Percentiles rank a stretch among this genome's conserved stretches.
Evolutionary conservation across 805 yeast species (phyloP).

Genomic region (Starmerella riodocensis): DNA sequence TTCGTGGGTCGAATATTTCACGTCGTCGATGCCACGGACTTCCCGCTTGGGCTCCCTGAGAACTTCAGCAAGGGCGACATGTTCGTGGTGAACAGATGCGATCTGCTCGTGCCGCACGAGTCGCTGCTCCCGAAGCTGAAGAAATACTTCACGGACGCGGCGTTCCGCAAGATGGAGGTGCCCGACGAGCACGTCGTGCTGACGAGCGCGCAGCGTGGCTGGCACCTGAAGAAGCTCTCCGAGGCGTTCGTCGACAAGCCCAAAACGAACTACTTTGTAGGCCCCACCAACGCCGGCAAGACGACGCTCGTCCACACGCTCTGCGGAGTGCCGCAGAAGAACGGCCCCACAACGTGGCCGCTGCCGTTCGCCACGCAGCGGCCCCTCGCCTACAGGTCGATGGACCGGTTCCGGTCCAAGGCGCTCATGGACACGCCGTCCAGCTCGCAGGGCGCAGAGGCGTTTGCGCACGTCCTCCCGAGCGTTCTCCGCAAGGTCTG

Average conservation of each 20-base stretch:
- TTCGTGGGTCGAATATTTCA: constrained; percentile 43
- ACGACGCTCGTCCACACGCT: constrained; percentile 43
- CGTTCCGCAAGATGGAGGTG: constrained; percentile 27
- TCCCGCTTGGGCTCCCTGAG: constrained; percentile 36
- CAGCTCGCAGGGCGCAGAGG: constrained; percentile 8
- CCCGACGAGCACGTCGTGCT: constrained; percentile 34
- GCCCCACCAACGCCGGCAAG: constrained; percentile 84
- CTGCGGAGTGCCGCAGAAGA: constrained; percentile 3
- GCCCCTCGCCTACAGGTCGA: constrained; percentile 31
- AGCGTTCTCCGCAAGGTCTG: constrained; percentile 19
- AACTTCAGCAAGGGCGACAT: constrained; percentile 12
- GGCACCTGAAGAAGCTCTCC: constrained; percentile 38
- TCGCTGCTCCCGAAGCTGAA: constrained; percentile 21
- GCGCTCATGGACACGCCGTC: constrained; percentile 25
- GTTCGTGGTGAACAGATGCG: constrained; percentile 32
- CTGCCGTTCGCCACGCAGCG: constrained; percentile 65
- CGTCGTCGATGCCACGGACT: constrained; percentile 54
- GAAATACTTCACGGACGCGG: constrained; percentile 26
- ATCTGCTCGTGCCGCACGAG: constrained; percentile 30
- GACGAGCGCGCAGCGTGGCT: constrained; percentile 39
- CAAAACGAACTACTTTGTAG: constrained; percentile 39
- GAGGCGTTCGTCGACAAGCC: constrained; percentile 26
- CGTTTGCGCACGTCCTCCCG: constrained; percentile 14
- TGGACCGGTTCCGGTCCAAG: constrained; percentile 20
- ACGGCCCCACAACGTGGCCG: constrained; percentile 24